Conservation (phyloP, 2,329 filamentous ascomycete genomes). For the Paraphaeosphaeria sporulosa region DNA sequence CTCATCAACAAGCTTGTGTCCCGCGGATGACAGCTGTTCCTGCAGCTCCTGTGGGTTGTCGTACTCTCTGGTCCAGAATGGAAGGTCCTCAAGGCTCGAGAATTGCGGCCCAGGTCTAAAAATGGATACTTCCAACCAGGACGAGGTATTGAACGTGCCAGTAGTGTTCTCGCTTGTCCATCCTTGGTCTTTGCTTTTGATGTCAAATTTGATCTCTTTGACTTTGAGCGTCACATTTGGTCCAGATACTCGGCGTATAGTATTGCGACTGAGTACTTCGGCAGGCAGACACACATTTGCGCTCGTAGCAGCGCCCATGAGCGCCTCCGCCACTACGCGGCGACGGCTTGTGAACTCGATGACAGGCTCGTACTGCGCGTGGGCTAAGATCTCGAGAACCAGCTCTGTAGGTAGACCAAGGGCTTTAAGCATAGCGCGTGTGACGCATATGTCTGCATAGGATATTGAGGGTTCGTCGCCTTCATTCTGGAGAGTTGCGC, state of each 20-base stretch:
- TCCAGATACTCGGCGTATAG: slow-evolving; percentile 10
- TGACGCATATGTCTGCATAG: slow-evolving; percentile 34
- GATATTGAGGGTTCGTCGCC: slow-evolving; percentile 20
- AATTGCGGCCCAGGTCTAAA: slow-evolving; percentile 22
- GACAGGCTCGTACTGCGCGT: slow-evolving; percentile 36
- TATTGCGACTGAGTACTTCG: slow-evolving; percentile 20
- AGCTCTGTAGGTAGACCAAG: slow-evolving; percentile 40
- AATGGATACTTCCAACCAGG: slow-evolving; percentile 45
- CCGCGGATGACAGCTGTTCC: background rate
- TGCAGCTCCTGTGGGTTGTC: slow-evolving; percentile 2
- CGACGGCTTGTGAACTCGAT: slow-evolving; percentile 11
- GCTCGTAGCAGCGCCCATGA: slow-evolving; percentile 10
- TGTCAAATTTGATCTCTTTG: slow-evolving; percentile 33
- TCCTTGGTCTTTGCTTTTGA: slow-evolving; percentile 40
- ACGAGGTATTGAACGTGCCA: slow-evolving; percentile 39
- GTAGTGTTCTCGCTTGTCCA: slow-evolving; percentile 38
- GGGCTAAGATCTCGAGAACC: slow-evolving; percentile 36
- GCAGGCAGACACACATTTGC: slow-evolving; percentile 29
- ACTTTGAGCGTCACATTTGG: slow-evolving; percentile 28
- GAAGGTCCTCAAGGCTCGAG: background rate
- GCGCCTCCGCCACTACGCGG: slow-evolving; percentile 9
- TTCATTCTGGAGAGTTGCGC: slow-evolving; percentile 1
- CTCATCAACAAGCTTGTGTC: slow-evolving; percentile 22
- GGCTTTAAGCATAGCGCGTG: slow-evolving; percentile 30
- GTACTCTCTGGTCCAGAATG: slow-evolving; percentile 9